Evolutionary conservation across 495 filamentous ascomycete genomes (phyloP).

Genomic region (Margaritispora aquatica): DNA sequence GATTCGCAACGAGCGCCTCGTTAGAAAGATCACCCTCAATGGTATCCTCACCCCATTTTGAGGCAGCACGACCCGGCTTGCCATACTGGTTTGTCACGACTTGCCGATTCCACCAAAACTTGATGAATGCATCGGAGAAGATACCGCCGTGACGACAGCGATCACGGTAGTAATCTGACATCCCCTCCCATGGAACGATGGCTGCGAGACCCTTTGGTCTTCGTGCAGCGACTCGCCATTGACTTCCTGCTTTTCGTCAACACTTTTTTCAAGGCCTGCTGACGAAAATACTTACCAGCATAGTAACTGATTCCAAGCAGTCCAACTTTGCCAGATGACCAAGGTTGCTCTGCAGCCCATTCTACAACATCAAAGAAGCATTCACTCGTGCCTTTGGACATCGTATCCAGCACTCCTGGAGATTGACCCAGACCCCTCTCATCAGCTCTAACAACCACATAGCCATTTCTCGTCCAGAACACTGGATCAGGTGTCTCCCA

Average conservation of each 20-base stretch:
- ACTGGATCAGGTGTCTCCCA: conserved; percentile 43
- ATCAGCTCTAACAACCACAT: conserved; percentile 39
- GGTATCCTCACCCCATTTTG: conserved; percentile 46
- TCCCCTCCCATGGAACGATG: conserved; percentile 43
- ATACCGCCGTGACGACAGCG: conserved; percentile 52
- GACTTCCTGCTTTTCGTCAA: too few relatives aligned
- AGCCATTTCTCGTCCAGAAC: conserved; percentile 34
- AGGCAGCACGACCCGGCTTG: conserved; percentile 29
- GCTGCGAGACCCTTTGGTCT: conserved; percentile 36
- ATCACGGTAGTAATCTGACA: conserved; percentile 38
- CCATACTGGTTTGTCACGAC: conserved; percentile 62
- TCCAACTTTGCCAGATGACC: conserved; percentile 40
- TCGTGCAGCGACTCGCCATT: conserved; percentile 36
- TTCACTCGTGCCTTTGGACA: conserved; percentile 35
- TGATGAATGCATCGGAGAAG: conserved; percentile 54
- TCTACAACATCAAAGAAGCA: conserved; percentile 41
- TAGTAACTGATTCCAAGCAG: conserved; percentile 38
- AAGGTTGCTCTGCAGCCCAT: conserved; percentile 31
- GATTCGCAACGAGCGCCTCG: conserved; percentile 43
- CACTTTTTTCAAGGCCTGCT: too few relatives aligned
- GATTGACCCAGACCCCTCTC: conserved; percentile 33
- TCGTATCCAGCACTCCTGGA: conserved; percentile 33
- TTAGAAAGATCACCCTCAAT: conserved; percentile 49
- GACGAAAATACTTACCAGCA: conserved; percentile 29
- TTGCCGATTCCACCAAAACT: conserved; percentile 61